phyloP scores from a whole-genome alignment of 164 flowering plant genomes.

The Macadamia tetraphylla region DNA sequence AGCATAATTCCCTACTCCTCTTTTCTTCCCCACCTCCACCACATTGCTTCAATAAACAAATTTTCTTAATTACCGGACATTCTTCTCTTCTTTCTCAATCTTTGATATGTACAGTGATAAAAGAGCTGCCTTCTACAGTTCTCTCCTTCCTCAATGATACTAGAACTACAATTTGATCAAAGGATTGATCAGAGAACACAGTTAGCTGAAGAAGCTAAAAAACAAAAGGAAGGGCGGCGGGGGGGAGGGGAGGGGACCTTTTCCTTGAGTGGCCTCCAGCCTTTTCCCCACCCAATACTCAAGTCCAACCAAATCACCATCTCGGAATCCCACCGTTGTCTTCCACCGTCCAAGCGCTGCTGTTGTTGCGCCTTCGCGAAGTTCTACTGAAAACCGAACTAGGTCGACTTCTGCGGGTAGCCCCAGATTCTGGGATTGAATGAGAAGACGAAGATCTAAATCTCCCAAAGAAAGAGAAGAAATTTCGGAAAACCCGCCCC shows the following conservation, averaged over 20 bases:
- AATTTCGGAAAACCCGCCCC: slow-evolving; percentile 37
- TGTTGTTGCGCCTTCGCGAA: slow-evolving; percentile 28
- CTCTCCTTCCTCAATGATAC: not conserved
- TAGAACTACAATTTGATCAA: not conserved
- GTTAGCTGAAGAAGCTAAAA: not conserved
- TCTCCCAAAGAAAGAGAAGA: slow-evolving; percentile 45
- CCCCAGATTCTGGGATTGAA: slow-evolving; percentile 20
- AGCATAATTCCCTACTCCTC: not conserved
- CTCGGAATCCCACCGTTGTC: slow-evolving; percentile 25
- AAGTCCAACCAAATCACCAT: slow-evolving; percentile 12
- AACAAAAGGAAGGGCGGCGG: no score
- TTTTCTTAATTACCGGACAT: not conserved
- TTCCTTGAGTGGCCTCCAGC: not conserved
- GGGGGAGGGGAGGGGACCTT: slow-evolving; percentile 1
- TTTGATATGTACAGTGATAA: slow-evolving; percentile 22
- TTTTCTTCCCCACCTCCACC: not conserved
- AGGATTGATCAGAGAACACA: not conserved
- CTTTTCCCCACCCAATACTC: not conserved
- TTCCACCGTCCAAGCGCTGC: slow-evolving; percentile 46
- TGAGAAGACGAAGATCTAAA: slow-evolving; percentile 26
- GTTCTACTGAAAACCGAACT: slow-evolving; percentile 24
- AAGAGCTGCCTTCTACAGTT: slow-evolving; percentile 8
- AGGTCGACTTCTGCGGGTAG: slow-evolving; percentile 23
- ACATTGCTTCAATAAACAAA: not conserved
- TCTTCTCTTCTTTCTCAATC: slow-evolving; percentile 5